Evolutionary conservation across 768 basidiomycete genomes (phyloP), one percentile per base, ranked within the genome.

Genomic region (Calocybe cyanea): DNA sequence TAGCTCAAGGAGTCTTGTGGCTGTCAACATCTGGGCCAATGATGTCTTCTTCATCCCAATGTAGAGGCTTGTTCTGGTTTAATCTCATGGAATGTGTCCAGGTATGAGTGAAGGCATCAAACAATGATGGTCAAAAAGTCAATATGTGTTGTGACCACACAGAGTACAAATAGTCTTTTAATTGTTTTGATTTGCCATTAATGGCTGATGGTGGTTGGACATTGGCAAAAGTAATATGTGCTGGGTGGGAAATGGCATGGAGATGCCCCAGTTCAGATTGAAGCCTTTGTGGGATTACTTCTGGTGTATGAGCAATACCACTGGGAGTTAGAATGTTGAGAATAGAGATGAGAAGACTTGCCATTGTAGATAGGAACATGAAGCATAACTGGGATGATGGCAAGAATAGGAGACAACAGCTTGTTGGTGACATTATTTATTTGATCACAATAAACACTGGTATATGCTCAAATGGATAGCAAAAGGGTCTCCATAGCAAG

Each of bases 1-100:
- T 38, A 99, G 75, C 47, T 80, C 70, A 25, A 88, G 71, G 23
- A 98, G 88, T 86, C 50, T 84, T 78, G 34, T 89, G 72, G 40
- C 77, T 80, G 56, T 83, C 80, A 17, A 89, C 76, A n/a, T n/a
- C n/a, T n/a, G n/a, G n/a, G n/a, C n/a, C n/a, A n/a, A n/a, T n/a
- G n/a, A n/a, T n/a, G n/a, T n/a, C n/a, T n/a, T n/a, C n/a, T n/a
- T n/a, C n/a, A n/a, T n/a, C n/a, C n/a, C n/a, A n/a, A n/a, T n/a
- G n/a, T n/a, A n/a, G n/a, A n/a, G n/a, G n/a, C n/a, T n/a, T n/a
- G n/a, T n/a, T n/a, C n/a, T n/a, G n/a, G 62, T 97, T 71, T 50
- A 69, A 69, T 34, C 58, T 63, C 49, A 72, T 60, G 7, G 77
- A 79, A 39, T 69, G 72, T 41, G 60, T 57, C 18, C 72, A 72